A percentile compares a stretch with the other conserved stretches of the same genome.
phyloP scores from a whole-genome alignment of 768 basidiomycete genomes.

The Cytidiella melzeri region DNA sequence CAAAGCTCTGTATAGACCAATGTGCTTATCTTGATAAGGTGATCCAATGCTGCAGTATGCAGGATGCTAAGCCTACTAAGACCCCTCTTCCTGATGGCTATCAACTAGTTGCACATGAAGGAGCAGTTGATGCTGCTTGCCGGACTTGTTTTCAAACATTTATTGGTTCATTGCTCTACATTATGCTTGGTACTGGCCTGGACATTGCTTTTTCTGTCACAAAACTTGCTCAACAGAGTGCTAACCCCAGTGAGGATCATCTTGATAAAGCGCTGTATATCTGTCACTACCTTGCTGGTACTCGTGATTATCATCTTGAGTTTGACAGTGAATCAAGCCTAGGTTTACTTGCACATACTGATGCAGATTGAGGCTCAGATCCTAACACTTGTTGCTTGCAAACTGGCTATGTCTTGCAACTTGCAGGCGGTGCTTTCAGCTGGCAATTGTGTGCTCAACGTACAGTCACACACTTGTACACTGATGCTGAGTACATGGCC shows the following conservation, averaged over 20 bases:
- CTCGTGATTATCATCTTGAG: not conserved
- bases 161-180: conserved; percentile 11
- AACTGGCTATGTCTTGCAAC: conserved; percentile 20
- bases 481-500: conserved; percentile 10
- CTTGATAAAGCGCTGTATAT: conserved; percentile 1
- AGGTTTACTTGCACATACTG: conserved; percentile 1
- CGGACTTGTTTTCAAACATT: not conserved
- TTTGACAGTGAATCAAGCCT: not conserved
- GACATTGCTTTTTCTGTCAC: conserved; percentile 11
- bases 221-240: conserved; percentile 12
- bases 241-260: conserved; percentile 12
- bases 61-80: conserved; percentile 9
- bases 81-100: conserved; percentile 12
- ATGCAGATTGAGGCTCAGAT: too few species aligned
- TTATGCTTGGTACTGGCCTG: conserved; percentile 10
- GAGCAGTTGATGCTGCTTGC: not conserved
- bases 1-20: conserved; percentile 11
- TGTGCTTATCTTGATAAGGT: conserved; percentile 10
- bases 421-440: conserved; percentile 17
- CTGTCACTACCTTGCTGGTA: conserved; percentile 6
- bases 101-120: not conserved
- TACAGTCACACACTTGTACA: conserved; percentile 5
- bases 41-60: conserved; percentile 6
- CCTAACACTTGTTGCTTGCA: conserved; percentile 15
- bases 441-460: conserved; percentile 14